phyloP scores from a whole-genome alignment of 495 filamentous ascomycete genomes.

The Aspergillus homomorphus region DNA sequence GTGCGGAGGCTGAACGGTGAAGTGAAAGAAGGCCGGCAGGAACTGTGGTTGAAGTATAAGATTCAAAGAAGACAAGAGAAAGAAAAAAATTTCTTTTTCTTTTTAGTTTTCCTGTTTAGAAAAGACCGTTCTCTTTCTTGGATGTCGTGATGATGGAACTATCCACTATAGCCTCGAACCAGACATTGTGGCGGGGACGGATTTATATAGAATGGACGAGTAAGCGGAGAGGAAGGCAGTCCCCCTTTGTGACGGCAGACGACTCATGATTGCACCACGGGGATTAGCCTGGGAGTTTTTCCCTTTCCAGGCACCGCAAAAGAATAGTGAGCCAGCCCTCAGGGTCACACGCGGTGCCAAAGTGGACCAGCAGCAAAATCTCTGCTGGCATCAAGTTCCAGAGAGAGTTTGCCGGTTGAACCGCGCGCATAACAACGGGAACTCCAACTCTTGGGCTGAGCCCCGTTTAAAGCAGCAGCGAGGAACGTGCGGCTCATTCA shows the following conservation, averaged over 20 bases:
- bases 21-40: conserved; percentile 1
- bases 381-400: neutral
- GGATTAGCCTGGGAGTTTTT: neutral
- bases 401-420: neutral
- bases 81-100: conserved; percentile 14
- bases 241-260: conserved; percentile 15
- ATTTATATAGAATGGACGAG: conserved; percentile 21
- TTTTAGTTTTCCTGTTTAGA: conserved; percentile 17
- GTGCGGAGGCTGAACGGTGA: conserved; percentile 5
- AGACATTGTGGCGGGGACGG: conserved; percentile 23
- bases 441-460: conserved; percentile 1
- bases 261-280: conserved; percentile 20
- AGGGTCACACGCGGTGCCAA: conserved; percentile 20
- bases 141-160: conserved; percentile 2
- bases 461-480: conserved; percentile 8
- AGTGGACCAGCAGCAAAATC: neutral
- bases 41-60: neutral
- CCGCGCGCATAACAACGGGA: neutral
- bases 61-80: neutral
- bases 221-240: conserved; percentile 16
- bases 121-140: neutral
- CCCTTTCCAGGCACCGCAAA: conserved; percentile 14
- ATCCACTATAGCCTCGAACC: conserved; percentile 17
- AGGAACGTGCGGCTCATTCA: conserved; percentile 1
- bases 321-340: neutral